These are phyloP conservation scores for Nepenthes mirabilis DNA, from an alignment of 148 eudicot genomes.

Conservation along the genomic window DNA sequence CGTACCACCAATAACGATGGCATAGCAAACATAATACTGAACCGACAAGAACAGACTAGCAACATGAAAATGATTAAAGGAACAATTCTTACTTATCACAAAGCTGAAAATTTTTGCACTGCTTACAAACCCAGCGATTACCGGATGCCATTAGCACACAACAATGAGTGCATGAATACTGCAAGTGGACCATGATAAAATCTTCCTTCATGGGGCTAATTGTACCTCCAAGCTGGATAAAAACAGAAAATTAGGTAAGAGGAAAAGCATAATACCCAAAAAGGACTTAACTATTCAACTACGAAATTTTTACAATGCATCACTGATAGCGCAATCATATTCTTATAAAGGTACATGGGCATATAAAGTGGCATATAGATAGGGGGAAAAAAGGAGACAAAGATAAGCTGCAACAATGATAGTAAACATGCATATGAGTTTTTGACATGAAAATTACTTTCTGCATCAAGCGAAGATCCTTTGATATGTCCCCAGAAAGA, in stretches of 20 bases:
- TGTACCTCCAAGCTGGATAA: conserved; percentile 76
- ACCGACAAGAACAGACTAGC: neutral
- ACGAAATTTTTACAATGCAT: neutral
- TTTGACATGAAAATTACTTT: conserved; percentile 31
- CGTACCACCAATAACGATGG: no score
- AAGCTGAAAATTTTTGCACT: conserved; percentile 74
- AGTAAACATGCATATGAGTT: no score
- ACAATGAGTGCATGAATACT: conserved; percentile 75
- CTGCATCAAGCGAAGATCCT: conserved; percentile 81
- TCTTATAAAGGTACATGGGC: no score
- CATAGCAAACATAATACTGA: no score
- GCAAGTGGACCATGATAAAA: conserved; percentile 96
- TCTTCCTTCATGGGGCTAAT: conserved; percentile 90
- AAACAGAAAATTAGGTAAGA: neutral
- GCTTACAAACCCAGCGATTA: conserved; percentile 78
- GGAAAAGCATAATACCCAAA: neutral
- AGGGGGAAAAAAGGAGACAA: no score
- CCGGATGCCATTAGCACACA: conserved; percentile 68
- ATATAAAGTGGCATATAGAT: no score
- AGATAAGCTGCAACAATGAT: no score
- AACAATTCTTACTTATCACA: conserved; percentile 59
- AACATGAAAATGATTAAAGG: neutral
- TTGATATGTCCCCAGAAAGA: conserved; percentile 71
- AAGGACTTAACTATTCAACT: neutral
- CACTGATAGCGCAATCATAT: neutral